Evolutionary conservation across 2,329 filamentous ascomycete species (phyloP).

Genomic region (Didymella keratinophila): DNA sequence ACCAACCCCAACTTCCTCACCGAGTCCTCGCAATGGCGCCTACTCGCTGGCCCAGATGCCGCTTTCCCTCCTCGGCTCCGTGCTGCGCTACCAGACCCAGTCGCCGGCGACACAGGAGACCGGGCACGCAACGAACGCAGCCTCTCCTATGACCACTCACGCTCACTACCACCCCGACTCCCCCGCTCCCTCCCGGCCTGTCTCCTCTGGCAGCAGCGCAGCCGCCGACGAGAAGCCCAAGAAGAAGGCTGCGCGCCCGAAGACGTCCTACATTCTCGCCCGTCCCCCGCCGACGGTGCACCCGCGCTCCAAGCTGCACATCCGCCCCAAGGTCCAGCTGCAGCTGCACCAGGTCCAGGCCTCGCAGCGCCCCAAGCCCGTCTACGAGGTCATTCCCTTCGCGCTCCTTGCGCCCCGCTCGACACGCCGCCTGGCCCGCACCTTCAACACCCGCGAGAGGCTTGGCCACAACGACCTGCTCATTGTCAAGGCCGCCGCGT

Average conservation of each 20-base stretch:
- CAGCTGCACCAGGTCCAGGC: conserved; percentile 74
- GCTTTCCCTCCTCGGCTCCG: conserved; percentile 44
- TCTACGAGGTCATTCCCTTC: conserved; percentile 77
- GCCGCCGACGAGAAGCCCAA: conserved; percentile 50
- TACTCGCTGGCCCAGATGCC: conserved; percentile 44
- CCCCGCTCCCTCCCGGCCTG: conserved; percentile 43
- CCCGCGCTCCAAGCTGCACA: conserved; percentile 67
- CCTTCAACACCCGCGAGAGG: conserved; percentile 69
- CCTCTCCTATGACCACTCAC: no score
- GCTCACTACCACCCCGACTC: conserved; percentile 21
- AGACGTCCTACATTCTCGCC: conserved; percentile 71
- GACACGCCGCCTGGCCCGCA: conserved; percentile 62
- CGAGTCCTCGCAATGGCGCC: conserved; percentile 34
- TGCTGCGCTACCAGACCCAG: conserved; percentile 37
- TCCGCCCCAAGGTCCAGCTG: conserved; percentile 72
- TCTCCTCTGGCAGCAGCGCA: conserved; percentile 48
- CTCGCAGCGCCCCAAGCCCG: conserved; percentile 68
- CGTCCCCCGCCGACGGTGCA: conserved; percentile 68
- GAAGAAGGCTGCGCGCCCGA: conserved; percentile 61
- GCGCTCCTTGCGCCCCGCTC: conserved; percentile 63
- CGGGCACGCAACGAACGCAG: no score
- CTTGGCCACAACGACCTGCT: conserved; percentile 75
- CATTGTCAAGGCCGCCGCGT: conserved; percentile 74
- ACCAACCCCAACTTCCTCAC: conserved; percentile 16
- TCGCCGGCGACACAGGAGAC: conserved; percentile 22